A percentile compares a stretch with the other conserved stretches of the same genome.
Evolutionary conservation across 2,329 filamentous ascomycete genomes (phyloP).

Genomic region (Sphaerostilbella broomeana): DNA sequence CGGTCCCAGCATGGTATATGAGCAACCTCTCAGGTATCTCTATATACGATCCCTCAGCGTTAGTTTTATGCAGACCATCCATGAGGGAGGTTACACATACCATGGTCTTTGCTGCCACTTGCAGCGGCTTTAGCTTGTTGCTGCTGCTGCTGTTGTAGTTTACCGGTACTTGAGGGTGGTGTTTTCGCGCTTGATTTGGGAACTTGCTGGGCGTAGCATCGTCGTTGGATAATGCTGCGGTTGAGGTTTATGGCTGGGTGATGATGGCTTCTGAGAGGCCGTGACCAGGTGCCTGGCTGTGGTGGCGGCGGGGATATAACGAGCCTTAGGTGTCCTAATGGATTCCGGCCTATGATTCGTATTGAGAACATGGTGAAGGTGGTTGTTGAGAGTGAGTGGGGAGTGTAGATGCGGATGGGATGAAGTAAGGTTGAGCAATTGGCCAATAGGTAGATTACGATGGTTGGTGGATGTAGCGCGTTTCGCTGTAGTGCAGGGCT

Average conservation of each 20-base stretch:
- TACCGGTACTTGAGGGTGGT: constrained; percentile 17
- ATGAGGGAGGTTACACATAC: constrained; percentile 14
- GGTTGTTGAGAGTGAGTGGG: too few species aligned
- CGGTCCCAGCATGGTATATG: constrained; percentile 69
- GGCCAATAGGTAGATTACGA: not conserved
- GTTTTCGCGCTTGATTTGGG: constrained; percentile 9
- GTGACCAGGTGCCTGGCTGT: not conserved
- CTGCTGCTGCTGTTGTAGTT: constrained; percentile 22
- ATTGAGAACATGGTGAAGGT: constrained; percentile 10
- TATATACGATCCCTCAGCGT: constrained; percentile 19
- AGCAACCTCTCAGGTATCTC: constrained; percentile 54
- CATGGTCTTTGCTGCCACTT: constrained; percentile 16
- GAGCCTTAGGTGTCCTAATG: not conserved
- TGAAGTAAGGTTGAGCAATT: constrained; percentile 1
- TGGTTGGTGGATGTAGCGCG: too few species aligned
- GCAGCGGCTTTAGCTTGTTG: constrained; percentile 23
- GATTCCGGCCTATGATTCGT: not conserved
- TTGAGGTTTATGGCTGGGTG: constrained; percentile 19
- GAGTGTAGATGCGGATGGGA: too few species aligned
- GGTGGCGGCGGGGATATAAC: not conserved
- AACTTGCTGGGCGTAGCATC: constrained; percentile 21
- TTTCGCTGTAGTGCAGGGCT: too few species aligned
- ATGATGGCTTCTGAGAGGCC: not conserved
- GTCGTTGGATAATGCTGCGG: constrained; percentile 15
- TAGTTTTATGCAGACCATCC: not conserved